Conservation (phyloP, 768 basidiomycete genomes). For the Tricholoma matsutake region DNA sequence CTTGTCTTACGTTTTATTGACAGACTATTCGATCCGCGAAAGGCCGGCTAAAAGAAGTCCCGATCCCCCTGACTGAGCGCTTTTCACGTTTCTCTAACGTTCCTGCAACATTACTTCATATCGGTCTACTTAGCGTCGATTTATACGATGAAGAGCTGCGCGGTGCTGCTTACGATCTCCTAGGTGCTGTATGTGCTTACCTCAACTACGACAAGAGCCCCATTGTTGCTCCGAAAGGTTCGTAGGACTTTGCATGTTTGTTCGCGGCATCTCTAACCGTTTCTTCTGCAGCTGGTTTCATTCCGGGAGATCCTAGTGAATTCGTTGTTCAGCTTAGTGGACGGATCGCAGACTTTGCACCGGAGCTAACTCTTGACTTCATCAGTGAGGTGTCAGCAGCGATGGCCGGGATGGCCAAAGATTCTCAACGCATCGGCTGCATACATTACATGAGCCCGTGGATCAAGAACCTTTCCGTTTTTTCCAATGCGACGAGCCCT, state of each 20-base stretch:
- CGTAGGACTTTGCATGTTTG: conserved; percentile 7
- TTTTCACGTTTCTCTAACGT: conserved; percentile 81
- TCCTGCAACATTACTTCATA: conserved; percentile 81
- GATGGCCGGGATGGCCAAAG: conserved; percentile 49
- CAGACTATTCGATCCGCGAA: conserved; percentile 79
- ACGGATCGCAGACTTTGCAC: conserved; percentile 66
- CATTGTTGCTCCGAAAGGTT: conserved; percentile 69
- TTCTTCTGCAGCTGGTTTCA: conserved; percentile 54
- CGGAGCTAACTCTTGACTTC: conserved; percentile 85
- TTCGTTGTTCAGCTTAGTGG: conserved; percentile 70
- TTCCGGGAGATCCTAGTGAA: conserved; percentile 61
- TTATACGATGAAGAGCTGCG: conserved; percentile 75
- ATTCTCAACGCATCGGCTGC: conserved; percentile 63
- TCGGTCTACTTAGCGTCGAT: conserved; percentile 78
- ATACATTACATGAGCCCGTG: conserved; percentile 85
- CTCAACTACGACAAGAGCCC: conserved; percentile 75
- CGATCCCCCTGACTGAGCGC: conserved; percentile 52
- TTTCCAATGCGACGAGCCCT: conserved; percentile 64
- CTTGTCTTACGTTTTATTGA: conserved; percentile 2
- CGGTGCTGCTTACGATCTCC: conserved; percentile 73
- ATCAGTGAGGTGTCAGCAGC: conserved; percentile 77
- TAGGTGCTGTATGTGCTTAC: conserved; percentile 72
- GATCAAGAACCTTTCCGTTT: conserved; percentile 76
- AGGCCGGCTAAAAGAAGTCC: conserved; percentile 57
- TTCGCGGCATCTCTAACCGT: not conserved